Conservation (phyloP, 331 rosid species). For the Erythrophleum ivorense region DNA sequence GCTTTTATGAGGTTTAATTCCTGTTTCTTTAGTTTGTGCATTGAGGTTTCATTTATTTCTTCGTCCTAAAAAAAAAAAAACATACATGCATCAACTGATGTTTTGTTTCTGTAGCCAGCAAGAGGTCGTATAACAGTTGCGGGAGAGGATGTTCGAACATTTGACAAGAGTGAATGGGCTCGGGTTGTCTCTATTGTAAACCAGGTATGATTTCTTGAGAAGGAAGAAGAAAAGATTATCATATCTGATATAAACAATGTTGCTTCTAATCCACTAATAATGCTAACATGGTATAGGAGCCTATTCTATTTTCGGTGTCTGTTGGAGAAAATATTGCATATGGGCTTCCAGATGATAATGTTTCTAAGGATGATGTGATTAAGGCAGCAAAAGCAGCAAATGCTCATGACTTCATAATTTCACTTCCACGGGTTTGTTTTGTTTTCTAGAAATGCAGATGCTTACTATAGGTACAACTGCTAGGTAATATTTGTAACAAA, state of each 20-base stretch:
- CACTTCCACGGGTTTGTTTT: constrained; percentile 85
- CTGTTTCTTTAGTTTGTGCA: constrained; percentile 23
- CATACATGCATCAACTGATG: constrained; percentile 30
- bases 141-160: constrained; percentile 87
- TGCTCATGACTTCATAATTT: constrained; percentile 93
- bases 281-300: constrained; percentile 65
- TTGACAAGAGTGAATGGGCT: constrained; percentile 98
- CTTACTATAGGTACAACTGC: background rate
- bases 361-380: constrained; percentile 87
- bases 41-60: constrained; percentile 37
- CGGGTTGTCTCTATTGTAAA: constrained; percentile 80
- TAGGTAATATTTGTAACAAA: constrained; percentile 1
- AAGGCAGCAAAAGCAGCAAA: constrained; percentile 99
- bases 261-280: constrained; percentile 17
- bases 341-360: constrained; percentile 93
- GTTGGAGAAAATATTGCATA: constrained; percentile 97
- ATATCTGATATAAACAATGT: constrained; percentile 23
- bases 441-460: constrained; percentile 28
- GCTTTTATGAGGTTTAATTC: constrained; percentile 87
- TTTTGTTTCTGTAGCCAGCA: constrained; percentile 67
- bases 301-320: constrained; percentile 90
- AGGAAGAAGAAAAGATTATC: background rate
- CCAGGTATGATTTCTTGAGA: constrained; percentile 59
- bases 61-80: constrained; percentile 16
- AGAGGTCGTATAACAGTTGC: constrained; percentile 84